Evolutionary conservation across 2,329 filamentous ascomycete species (phyloP).

Genomic region (Ceratocystis papillata): DNA sequence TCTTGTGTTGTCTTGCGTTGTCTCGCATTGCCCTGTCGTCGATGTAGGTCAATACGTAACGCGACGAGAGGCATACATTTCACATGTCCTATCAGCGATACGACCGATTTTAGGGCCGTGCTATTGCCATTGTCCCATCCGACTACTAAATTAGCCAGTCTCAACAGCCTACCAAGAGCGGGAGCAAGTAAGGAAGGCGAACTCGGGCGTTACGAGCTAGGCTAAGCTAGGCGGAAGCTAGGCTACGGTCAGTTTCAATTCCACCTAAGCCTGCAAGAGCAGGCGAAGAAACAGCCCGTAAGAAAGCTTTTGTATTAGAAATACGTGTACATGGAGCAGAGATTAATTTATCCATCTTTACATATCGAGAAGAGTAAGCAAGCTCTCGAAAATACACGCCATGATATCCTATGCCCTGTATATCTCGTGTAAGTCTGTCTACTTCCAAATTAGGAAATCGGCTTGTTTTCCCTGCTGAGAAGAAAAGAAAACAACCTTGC

Average conservation of each 20-base stretch:
- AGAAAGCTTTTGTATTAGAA: neutral
- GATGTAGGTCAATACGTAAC: neutral
- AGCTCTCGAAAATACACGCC: neutral
- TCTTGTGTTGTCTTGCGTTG: no score
- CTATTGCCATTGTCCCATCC: neutral
- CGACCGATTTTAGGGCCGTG: neutral
- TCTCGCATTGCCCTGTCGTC: no score
- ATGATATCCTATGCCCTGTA: neutral
- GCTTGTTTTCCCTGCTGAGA: neutral
- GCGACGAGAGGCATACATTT: neutral
- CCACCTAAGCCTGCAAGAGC: neutral
- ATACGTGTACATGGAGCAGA: neutral
- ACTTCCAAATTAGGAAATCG: conserved; percentile 2
- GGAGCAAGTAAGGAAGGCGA: neutral
- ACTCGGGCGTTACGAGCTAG: neutral
- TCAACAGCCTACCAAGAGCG: neutral
- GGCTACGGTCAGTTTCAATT: neutral
- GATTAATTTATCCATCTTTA: no score
- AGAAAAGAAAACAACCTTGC: neutral
- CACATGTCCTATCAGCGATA: neutral
- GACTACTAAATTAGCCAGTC: conserved; percentile 1
- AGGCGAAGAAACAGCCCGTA: neutral
- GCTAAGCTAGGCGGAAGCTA: neutral
- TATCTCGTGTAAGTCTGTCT: neutral
- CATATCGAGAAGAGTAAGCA: neutral